Conservation (phyloP, 148 eudicot genomes). For the Hydrangea macrophylla region DNA sequence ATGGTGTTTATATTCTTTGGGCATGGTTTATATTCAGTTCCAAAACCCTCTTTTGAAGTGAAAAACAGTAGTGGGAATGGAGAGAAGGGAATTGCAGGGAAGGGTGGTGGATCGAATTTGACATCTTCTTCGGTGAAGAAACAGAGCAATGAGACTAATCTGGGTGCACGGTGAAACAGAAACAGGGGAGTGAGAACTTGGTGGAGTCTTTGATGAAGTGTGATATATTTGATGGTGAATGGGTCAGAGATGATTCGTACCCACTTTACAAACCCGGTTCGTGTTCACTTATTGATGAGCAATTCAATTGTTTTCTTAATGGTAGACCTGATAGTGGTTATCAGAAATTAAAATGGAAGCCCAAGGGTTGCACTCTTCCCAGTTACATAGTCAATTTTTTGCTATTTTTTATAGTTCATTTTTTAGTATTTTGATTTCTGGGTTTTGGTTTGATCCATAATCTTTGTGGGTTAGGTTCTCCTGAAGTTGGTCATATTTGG, state of each 20-base stretch:
- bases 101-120: no score
- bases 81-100: no score
- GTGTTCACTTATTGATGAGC: conserved; percentile 67
- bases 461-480: not conserved
- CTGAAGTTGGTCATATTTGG: not conserved
- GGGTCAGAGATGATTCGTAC: conserved; percentile 67
- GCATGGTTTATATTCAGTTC: no score
- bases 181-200: conserved; percentile 34
- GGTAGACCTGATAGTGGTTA: conserved; percentile 69
- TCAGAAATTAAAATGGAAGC: conserved; percentile 60
- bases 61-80: conserved; percentile 15
- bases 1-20: no score
- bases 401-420: not conserved
- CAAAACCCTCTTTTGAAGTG: conserved; percentile 10
- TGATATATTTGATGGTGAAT: conserved; percentile 65
- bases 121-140: conserved; percentile 38
- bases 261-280: conserved; percentile 73
- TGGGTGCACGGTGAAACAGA: conserved; percentile 20
- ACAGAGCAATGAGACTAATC: conserved; percentile 14
- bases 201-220: conserved; percentile 46
- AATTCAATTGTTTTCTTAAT: conserved; percentile 61
- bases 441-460: not conserved
- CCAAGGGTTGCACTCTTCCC: conserved; percentile 62
- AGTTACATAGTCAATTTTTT: conserved; percentile 52
- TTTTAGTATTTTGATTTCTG: not conserved